Evolutionary conservation across 768 basidiomycete genomes (phyloP).

Genomic region (Boletus insuetus): DNA sequence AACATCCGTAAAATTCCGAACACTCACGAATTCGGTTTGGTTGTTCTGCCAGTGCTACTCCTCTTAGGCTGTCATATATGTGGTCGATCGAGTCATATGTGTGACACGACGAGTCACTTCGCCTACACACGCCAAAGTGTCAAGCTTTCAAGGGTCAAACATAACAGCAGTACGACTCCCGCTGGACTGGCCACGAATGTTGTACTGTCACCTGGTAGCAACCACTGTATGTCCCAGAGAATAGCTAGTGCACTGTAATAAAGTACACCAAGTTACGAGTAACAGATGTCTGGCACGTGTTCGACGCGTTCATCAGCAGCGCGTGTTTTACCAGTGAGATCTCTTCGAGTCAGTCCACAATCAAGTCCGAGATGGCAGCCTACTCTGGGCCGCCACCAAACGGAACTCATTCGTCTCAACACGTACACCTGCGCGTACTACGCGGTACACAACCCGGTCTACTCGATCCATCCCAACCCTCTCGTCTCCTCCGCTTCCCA

Average conservation of each 20-base stretch:
- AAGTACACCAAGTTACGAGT: no score
- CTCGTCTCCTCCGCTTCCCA: constrained; percentile 58
- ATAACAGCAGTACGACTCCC: no score
- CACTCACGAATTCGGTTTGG: background rate
- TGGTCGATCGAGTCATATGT: background rate
- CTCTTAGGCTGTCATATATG: background rate
- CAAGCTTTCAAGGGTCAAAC: no score
- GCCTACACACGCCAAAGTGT: no score
- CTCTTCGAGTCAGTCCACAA: background rate
- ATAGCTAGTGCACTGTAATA: no score
- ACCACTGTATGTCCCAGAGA: no score
- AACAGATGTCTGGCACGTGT: no score
- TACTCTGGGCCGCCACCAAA: constrained; percentile 2
- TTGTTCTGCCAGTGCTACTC: background rate
- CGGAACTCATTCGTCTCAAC: constrained; percentile 7
- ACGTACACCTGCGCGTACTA: constrained; percentile 13
- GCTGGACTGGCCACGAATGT: no score
- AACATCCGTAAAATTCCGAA: background rate
- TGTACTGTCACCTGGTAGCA: no score
- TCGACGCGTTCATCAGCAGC: constrained; percentile 2
- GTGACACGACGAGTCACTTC: constrained; percentile 5
- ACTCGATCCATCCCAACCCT: constrained; percentile 59
- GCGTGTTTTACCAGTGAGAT: no score
- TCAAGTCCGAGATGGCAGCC: constrained; percentile 11
- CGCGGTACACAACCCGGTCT: constrained; percentile 57